Conservation (phyloP, 1,284 basidiomycete genomes). For the Boletus hoseneyae region DNA sequence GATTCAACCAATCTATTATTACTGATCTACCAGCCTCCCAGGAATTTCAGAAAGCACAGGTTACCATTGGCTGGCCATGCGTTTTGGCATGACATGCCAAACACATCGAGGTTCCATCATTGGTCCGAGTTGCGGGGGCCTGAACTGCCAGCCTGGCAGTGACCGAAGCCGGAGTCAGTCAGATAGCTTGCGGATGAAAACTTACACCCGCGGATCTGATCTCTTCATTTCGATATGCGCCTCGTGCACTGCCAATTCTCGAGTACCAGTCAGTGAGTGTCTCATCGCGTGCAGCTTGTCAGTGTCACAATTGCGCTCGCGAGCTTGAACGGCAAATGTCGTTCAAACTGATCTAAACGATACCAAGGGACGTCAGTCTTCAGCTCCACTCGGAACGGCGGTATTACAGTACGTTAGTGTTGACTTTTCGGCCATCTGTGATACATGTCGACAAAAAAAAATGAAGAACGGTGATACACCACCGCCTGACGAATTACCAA, state of each 20-base stretch:
- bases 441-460: conserved; percentile 9
- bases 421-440: conserved; percentile 6
- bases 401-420: not conserved
- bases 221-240: conserved; percentile 21
- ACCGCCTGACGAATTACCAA: conserved; percentile 20
- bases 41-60: conserved; percentile 1
- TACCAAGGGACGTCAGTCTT: not conserved
- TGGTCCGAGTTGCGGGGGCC: not conserved
- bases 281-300: conserved; percentile 3
- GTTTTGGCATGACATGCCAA: conserved; percentile 1
- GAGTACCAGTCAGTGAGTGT: conserved; percentile 8
- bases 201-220: conserved; percentile 35
- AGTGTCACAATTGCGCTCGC: not conserved
- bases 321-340: conserved; percentile 3
- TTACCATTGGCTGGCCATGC: not conserved
- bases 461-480: conserved; percentile 5
- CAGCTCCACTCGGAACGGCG: not conserved
- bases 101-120: not conserved
- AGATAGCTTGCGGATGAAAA: conserved; percentile 13
- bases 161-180: conserved; percentile 19
- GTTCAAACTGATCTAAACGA: not conserved
- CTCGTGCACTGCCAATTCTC: conserved; percentile 22
- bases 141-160: conserved; percentile 14
- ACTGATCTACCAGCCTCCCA: conserved; percentile 12
- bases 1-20: conserved; percentile 9